phyloP scores from a whole-genome alignment of 1,139 yeast genomes.

The Trichomonascaceae sp. region DNA sequence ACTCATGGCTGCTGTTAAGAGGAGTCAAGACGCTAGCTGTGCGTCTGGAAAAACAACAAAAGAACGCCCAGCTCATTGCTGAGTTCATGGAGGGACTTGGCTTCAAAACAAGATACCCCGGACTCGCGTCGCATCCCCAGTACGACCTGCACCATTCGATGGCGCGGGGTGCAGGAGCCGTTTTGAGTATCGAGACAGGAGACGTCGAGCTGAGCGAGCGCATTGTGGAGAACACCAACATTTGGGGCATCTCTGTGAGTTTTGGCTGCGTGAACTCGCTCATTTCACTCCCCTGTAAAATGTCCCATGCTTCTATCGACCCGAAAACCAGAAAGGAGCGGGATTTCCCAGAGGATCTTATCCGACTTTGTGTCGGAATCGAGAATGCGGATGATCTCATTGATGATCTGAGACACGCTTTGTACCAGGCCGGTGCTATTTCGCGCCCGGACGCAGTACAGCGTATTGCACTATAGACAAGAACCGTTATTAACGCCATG shows the following conservation, averaged over 20 bases:
- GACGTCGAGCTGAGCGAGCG: conserved; percentile 50
- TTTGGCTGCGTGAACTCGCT: conserved; percentile 91
- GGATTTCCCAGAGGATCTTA: conserved; percentile 81
- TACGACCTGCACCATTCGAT: conserved; percentile 63
- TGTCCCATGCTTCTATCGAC: conserved; percentile 96
- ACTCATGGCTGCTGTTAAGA: conserved; percentile 74
- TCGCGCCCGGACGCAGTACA: neutral
- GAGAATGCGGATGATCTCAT: conserved; percentile 53
- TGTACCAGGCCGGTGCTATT: conserved; percentile 1
- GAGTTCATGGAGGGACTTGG: conserved; percentile 50
- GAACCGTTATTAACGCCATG: neutral
- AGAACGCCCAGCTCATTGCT: conserved; percentile 62
- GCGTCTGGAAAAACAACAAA: conserved; percentile 77
- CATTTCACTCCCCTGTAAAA: conserved; percentile 73
- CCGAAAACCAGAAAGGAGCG: conserved; percentile 76
- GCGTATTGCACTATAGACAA: neutral
- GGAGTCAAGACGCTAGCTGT: conserved; percentile 80
- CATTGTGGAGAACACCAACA: conserved; percentile 60
- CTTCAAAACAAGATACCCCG: conserved; percentile 69
- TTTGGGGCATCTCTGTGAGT: conserved; percentile 84
- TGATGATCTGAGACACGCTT: conserved; percentile 57
- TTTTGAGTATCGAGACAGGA: conserved; percentile 80
- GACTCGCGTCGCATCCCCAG: conserved; percentile 70
- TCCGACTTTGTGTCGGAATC: conserved; percentile 80
- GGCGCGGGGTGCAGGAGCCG: conserved; percentile 84